Percentiles rank a stretch among this genome's conserved stretches.
These are phyloP conservation scores for Tetrapisispora namnaoensis DNA, from an alignment of 805 yeast genomes.

Conservation along the genomic window DNA sequence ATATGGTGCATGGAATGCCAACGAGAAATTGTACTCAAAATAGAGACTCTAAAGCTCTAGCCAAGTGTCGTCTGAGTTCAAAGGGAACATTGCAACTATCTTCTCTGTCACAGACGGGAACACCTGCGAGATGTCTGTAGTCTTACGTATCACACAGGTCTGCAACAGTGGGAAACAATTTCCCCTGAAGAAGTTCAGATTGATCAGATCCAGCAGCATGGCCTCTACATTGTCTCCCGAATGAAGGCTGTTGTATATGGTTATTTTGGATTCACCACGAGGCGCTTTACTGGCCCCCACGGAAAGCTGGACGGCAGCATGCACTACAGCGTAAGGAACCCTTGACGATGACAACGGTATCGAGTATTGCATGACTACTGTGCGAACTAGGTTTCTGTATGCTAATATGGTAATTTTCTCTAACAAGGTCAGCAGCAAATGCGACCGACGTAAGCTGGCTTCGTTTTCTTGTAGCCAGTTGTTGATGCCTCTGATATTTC, in stretches of 20 bases:
- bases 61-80: conserved; percentile 27
- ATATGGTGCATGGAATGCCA: too few species aligned
- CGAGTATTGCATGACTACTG: conserved; percentile 12
- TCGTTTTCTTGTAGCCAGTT: conserved; percentile 27
- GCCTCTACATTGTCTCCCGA: conserved; percentile 19
- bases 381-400: conserved; percentile 31
- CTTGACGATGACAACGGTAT: conserved; percentile 17
- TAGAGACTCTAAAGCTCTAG: conserved; percentile 6
- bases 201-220: conserved; percentile 24
- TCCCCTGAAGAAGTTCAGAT: conserved; percentile 24
- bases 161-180: conserved; percentile 26
- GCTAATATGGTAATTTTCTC: conserved; percentile 36
- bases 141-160: conserved; percentile 25
- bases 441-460: conserved; percentile 23
- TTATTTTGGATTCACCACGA: not conserved
- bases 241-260: conserved; percentile 21
- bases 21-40: too few species aligned
- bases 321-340: conserved; percentile 19
- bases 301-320: conserved; percentile 13
- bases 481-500: conserved; percentile 33
- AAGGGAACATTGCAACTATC: conserved; percentile 20
- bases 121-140: conserved; percentile 16
- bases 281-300: conserved; percentile 5
- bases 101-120: conserved; percentile 23
- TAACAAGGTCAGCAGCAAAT: conserved; percentile 30